Evolutionary conservation across 768 basidiomycete species (phyloP).

Genomic region (Auriculariales sp.): DNA sequence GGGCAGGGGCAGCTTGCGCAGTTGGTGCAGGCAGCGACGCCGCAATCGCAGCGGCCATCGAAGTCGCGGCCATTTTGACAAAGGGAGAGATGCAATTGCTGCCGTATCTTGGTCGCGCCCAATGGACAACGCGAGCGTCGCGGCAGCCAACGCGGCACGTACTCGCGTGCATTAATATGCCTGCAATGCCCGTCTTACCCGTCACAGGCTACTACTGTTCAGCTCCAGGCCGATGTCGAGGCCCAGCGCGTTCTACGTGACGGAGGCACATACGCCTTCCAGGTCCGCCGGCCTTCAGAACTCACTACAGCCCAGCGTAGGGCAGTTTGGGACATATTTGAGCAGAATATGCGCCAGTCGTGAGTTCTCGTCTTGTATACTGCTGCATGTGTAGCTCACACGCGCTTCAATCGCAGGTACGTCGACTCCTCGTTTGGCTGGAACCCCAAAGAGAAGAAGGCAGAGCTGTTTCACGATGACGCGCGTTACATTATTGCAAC

Average conservation of each 20-base stretch:
- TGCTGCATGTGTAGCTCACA: not conserved
- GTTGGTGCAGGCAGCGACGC: conserved; percentile 52
- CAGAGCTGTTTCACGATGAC: conserved; percentile 42
- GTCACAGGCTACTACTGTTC: not conserved
- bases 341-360: conserved; percentile 43
- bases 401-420: conserved; percentile 27
- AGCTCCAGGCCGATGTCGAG: not conserved
- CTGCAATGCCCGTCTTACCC: not conserved
- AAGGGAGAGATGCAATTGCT: not conserved
- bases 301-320: conserved; percentile 22
- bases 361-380: conserved; percentile 9
- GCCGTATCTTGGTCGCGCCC: not conserved
- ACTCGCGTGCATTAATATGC: not conserved
- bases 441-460: conserved; percentile 38
- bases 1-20: conserved; percentile 42
- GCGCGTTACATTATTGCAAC: conserved; percentile 43
- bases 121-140: not conserved
- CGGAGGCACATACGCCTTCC: conserved; percentile 6
- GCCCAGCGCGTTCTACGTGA: not conserved
- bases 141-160: not conserved
- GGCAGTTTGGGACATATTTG: conserved; percentile 36
- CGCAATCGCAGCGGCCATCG: conserved; percentile 88
- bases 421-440: conserved; percentile 48
- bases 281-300: conserved; percentile 15
- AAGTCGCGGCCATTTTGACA: conserved; percentile 45